Base-by-base conservation (phyloP, 176 grass and related monocot genomes). In the Juncus inflexus region DNA sequence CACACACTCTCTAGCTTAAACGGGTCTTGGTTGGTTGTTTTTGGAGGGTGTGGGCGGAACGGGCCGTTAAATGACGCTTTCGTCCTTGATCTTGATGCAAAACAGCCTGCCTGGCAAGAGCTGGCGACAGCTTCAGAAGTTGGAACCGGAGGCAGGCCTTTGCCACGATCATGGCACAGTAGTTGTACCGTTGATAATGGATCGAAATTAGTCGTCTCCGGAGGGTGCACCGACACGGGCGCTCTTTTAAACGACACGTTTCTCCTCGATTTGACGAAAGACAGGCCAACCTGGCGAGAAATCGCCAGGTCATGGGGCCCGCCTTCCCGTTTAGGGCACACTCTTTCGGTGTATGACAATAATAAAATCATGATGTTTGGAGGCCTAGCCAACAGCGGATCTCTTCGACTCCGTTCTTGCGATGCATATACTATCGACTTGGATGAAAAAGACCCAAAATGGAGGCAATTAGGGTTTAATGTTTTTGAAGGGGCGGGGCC, bases 111-210 rank as follows among this genome's bases (percentile, higher is more conserved):
- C 3, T 99, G 94, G 94, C 87, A 87, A 68, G 94, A 81, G 54
- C 13, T 71, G 19, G 54, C 54, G 58, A 71, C 54, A 28, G 10
- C 36, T 71, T 71, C n/a, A 19, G 67, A 92, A 70, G 72, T 88
- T 60, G 68, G 78, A 63, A 84, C 82, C 0, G 72, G 74, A 40
- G 60, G 77, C 0, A 78, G 83, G 4, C 94, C 94, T 8, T 40
- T 89, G 53, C 94, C 94, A 11, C 77, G 94, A 47, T 99, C 94
- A n/a, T 99, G 94, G 94, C 94, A 99, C 76, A 99, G 85, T 73
- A 89, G 87, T 10, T 99, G 94, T 77, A 99, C 88, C 3, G 42
- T 99, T 6, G 94, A 92, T 19, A 71, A 71, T 59, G 94, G 94
- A 15, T 89, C 94, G 3, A 99, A 92, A 76, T 85, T 99, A 15